These are phyloP conservation scores for Uronychia binucleata DNA, from an alignment of 73 alveolate species.

Conservation along the genomic window DNA sequence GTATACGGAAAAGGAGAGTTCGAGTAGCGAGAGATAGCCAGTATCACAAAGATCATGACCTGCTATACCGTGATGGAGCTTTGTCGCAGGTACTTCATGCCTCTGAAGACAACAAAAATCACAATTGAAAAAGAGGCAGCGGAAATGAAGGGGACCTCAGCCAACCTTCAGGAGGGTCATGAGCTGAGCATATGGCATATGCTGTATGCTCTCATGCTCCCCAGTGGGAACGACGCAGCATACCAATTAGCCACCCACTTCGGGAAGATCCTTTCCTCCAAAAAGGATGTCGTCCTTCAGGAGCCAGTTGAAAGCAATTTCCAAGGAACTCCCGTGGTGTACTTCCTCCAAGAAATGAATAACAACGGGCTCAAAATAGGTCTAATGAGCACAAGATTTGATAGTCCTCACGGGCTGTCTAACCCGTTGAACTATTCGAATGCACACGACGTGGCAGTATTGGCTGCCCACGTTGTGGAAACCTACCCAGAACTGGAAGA, in stretches of 20 bases:
- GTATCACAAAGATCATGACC: slow-evolving; percentile 17
- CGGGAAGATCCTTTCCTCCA: neutral
- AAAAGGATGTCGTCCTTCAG: neutral
- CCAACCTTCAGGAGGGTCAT: slow-evolving; percentile 11
- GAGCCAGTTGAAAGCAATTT: neutral
- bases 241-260: neutral
- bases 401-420: slow-evolving; percentile 70
- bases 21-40: slow-evolving; percentile 2
- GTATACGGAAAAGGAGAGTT: neutral
- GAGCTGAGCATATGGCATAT: slow-evolving; percentile 1
- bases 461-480: slow-evolving; percentile 55
- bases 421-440: slow-evolving; percentile 50
- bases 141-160: slow-evolving; percentile 2
- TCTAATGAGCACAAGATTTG: slow-evolving; percentile 48
- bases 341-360: slow-evolving; percentile 73
- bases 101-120: neutral
- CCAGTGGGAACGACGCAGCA: slow-evolving; percentile 28
- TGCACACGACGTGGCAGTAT: slow-evolving; percentile 60
- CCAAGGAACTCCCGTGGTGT: neutral
- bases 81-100: neutral
- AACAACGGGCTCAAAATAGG: slow-evolving; percentile 38
- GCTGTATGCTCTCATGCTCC: slow-evolving; percentile 26
- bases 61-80: slow-evolving; percentile 9
- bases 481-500: neutral
- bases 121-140: neutral